These are phyloP conservation scores for Heracleum sosnowskyi DNA, from an alignment of 129 eudicot genomes.

Conservation along the genomic window DNA sequence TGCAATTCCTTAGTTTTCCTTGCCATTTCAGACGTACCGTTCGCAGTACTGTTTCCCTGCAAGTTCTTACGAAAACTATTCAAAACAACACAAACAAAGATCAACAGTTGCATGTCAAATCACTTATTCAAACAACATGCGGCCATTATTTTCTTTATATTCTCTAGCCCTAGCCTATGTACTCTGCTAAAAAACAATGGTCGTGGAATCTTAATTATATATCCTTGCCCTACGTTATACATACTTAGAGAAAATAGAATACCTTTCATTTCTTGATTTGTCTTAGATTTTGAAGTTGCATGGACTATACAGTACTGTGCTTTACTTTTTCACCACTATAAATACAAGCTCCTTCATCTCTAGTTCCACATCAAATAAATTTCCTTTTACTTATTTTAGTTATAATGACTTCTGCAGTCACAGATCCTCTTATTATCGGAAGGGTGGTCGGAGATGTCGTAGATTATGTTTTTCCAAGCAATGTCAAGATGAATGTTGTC, in stretches of 20 bases:
- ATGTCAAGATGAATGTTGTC: slow-evolving; percentile 61
- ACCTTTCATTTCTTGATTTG: not conserved
- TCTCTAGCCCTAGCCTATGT: not conserved
- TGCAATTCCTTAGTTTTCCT: too few species aligned
- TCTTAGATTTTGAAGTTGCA: not conserved
- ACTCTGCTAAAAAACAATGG: not conserved
- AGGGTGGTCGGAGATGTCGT: slow-evolving; percentile 90
- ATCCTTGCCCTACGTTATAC: not conserved
- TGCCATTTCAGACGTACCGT: not conserved
- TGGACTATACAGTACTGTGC: not conserved
- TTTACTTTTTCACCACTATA: slow-evolving; percentile 1
- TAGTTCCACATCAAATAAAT: not conserved
- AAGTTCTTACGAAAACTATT: not conserved
- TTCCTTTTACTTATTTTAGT: not conserved
- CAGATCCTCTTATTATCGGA: slow-evolving; percentile 67
- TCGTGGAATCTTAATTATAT: not conserved
- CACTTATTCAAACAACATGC: not conserved
- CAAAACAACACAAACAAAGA: not conserved
- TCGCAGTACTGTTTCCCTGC: not conserved
- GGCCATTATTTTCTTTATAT: not conserved
- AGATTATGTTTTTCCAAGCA: slow-evolving; percentile 42
- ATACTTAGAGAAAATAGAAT: not conserved
- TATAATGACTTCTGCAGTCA: slow-evolving; percentile 16
- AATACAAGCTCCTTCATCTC: not conserved
- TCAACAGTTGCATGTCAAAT: slow-evolving; percentile 4